Evolutionary conservation across 768 basidiomycete genomes (phyloP).

Genomic region (Gelatoporia subvermispora): DNA sequence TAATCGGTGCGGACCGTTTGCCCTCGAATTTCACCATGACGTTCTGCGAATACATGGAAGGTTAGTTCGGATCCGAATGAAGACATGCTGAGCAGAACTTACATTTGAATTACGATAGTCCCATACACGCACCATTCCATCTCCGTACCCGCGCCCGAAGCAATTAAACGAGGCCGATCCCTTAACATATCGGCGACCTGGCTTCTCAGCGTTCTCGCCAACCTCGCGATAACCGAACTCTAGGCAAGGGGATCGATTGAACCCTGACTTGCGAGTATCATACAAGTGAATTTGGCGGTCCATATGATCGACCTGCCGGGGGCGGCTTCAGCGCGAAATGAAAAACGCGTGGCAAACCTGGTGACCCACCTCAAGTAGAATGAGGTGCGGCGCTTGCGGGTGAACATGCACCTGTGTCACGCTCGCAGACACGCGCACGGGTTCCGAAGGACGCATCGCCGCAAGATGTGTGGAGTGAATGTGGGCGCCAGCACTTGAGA

Average conservation of each 20-base stretch:
- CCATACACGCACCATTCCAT: slow-evolving; percentile 38
- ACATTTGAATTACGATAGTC: slow-evolving; percentile 47
- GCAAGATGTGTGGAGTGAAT: slow-evolving; percentile 36
- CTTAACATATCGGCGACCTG: slow-evolving; percentile 24
- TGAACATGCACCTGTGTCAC: slow-evolving; percentile 44
- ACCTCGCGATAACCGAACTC: slow-evolving; percentile 41
- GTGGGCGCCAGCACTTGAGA: slow-evolving; percentile 31
- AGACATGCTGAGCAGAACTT: slow-evolving; percentile 8
- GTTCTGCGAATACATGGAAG: slow-evolving; percentile 22
- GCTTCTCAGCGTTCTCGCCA: slow-evolving; percentile 12
- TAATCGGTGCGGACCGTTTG: slow-evolving; percentile 29
- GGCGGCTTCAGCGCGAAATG: background rate
- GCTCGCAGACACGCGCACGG: slow-evolving; percentile 29
- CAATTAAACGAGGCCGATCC: slow-evolving; percentile 36
- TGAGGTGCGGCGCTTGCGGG: slow-evolving; percentile 34
- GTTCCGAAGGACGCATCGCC: slow-evolving; percentile 25
- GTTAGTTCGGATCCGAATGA: slow-evolving; percentile 5
- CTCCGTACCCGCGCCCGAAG: slow-evolving; percentile 43
- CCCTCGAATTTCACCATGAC: slow-evolving; percentile 30
- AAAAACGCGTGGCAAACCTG: slow-evolving; percentile 2
- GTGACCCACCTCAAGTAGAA: slow-evolving; percentile 42
- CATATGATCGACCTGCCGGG: slow-evolving; percentile 43
- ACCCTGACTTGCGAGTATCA: slow-evolving; percentile 38
- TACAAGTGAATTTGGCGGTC: slow-evolving; percentile 46
- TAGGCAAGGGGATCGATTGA: slow-evolving; percentile 35